Evolutionary conservation across 768 basidiomycete species (phyloP).

Genomic region (Calocybe gangraenosa): DNA sequence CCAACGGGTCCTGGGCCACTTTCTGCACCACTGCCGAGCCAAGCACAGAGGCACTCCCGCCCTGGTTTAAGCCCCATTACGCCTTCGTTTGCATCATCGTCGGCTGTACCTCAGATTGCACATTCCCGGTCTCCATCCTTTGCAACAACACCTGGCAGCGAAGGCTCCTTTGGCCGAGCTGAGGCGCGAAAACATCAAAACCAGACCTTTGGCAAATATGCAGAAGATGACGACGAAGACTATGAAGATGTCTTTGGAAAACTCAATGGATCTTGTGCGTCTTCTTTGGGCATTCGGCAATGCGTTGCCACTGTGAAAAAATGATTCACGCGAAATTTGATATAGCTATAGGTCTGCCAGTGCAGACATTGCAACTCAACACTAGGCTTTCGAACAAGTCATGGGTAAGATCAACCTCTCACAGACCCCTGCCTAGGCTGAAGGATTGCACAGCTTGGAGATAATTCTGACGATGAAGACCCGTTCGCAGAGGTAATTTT

Average conservation of each 20-base stretch:
- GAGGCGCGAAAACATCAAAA: conserved; percentile 54
- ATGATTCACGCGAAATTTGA: neutral
- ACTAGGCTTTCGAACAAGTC: conserved; percentile 86
- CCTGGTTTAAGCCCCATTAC: conserved; percentile 46
- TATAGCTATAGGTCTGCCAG: conserved; percentile 51
- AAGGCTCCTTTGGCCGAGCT: conserved; percentile 62
- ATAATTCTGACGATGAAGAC: conserved; percentile 87
- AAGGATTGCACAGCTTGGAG: conserved; percentile 51
- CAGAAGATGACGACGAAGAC: conserved; percentile 85
- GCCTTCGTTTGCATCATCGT: conserved; percentile 25
- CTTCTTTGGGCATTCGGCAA: neutral
- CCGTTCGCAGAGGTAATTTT: conserved; percentile 84
- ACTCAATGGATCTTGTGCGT: conserved; percentile 60
- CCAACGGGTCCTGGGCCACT: conserved; percentile 50
- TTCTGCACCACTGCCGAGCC: conserved; percentile 62
- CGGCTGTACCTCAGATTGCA: conserved; percentile 20
- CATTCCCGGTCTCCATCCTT: conserved; percentile 63
- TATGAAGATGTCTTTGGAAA: conserved; percentile 95
- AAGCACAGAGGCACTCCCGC: conserved; percentile 50
- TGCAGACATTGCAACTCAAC: conserved; percentile 79
- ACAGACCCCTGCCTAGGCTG: neutral
- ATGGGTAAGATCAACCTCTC: conserved; percentile 51
- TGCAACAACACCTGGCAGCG: conserved; percentile 34
- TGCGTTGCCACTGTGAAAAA: too few relatives aligned
- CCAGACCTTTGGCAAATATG: conserved; percentile 73